Evolutionary conservation across 108 stramenopile genomes (phyloP), one percentile per base, ranked within the genome.

Genomic region (Fragilariopsis cylindrus): DNA sequence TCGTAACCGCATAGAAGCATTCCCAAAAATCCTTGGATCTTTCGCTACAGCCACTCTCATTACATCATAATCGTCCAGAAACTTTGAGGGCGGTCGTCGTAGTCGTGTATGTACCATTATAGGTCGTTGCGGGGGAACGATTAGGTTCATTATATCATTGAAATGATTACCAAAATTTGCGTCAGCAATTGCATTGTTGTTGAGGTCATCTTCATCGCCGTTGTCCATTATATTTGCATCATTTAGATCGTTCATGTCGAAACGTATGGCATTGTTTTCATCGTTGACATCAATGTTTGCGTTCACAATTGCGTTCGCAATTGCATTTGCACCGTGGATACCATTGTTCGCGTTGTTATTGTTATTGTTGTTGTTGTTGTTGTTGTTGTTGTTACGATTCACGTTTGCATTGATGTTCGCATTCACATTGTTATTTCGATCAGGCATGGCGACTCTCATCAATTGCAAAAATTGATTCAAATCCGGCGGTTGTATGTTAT

Each of bases 1-100:
- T 40, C 68, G 75, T 13, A 81, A 46, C 2, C 76, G 65, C 7
- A 5, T 16, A 4, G 63, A 66, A 6, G 72, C 71, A 40, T 72
- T 41, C 15, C 13, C 12, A 19, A 76, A 76, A 2, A 81, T 5
- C 8, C 19, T 53, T 40, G 68, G 21, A 60, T 76, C 67, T 56
- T 68, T 19, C 4, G 48, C 7, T 53, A 81, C 47, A 13, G 72
- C 72, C 15, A 65, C 12, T 48, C 65, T 69, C 81, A 81, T 81
- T 21, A 76, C 41, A 8, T 76, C 72, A 4, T 57, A 18, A 64
- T 81, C 76, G 62, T 81, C 76, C n/a, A 13, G 6, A 13, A 71
- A 71, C 3, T 12, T 52, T 19, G 30, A 55, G 18, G 40, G 62
- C 5, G 21, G 62, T 4, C 7, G 15, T 19, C 5, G 7, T 30